Evolutionary conservation across 2,329 filamentous ascomycete species (phyloP), one percentile per base, ranked within the genome.

Genomic region (Endothia cerciana): DNA sequence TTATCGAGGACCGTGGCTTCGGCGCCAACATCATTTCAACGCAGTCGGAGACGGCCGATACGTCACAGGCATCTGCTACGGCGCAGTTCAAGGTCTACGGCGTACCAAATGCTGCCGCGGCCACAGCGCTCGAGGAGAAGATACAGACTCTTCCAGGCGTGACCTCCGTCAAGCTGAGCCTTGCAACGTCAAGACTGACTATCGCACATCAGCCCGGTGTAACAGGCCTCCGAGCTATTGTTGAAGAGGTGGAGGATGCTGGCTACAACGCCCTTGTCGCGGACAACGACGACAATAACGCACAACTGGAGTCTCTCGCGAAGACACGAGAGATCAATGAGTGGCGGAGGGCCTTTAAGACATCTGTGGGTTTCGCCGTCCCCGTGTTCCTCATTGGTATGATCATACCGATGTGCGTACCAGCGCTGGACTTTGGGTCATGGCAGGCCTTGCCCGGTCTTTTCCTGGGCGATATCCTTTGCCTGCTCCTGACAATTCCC

Each of bases 261-360:
- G 94, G 94, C 1, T 92, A 91, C 76, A 97, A 97, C 75, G 95
- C 94, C 1, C 82, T 99, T 2, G 86, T 98, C 13, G 90, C 94
- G 0, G 94, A 98, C 70, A 91, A 89, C 62, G 93, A 98, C 72
- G 95, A 99, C 79, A 98, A 97, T 76, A 97, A 97, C 74, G 94
- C 95, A 1, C 95, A 99, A 75, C 85, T 99, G 2, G 93, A 98
- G 77, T 98, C 95, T 1, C 84, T 99, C 2, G 91, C 95, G 10
- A 99, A 99, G 80, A 98, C 95, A 0, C 92, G 92, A 71, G 95
- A 99, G 77, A 97, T 99, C 69, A 91, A 91, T 69, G 93, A 97
- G 77, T 99, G 95, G 95, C 88, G 87, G 68, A 86, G 83, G 38
- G 92, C 93, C 0, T 97, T 98, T 78, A 83, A 85, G 69, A 84